phyloP scores from a whole-genome alignment of 1,284 basidiomycete species.

The Stygiomarasmius scandens region DNA sequence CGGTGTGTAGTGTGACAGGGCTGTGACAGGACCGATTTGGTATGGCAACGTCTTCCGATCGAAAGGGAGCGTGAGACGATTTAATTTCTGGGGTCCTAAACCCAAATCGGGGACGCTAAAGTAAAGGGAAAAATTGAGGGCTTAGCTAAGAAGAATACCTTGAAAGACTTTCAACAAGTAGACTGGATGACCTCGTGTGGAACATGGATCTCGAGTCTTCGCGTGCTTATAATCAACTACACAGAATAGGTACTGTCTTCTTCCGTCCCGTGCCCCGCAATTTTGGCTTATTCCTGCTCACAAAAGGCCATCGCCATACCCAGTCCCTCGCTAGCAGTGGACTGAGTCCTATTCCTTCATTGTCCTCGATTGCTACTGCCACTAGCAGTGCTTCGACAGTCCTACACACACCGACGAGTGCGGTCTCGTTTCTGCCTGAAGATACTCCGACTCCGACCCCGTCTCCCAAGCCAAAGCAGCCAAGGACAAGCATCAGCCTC shows the following conservation, averaged over 20 bases:
- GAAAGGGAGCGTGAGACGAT: not conserved
- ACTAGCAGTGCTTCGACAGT: not conserved
- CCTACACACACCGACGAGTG: not conserved
- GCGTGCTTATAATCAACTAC: not conserved
- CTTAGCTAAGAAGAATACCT: no score
- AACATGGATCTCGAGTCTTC: not conserved
- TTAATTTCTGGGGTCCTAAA: not conserved
- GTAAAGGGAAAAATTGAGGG: no score
- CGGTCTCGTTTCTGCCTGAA: not conserved
- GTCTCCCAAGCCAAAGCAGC: conserved; percentile 5
- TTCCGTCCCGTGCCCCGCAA: not conserved
- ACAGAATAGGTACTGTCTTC: not conserved
- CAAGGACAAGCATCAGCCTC: not conserved
- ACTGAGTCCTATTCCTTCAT: not conserved
- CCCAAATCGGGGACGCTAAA: not conserved
- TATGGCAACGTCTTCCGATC: not conserved
- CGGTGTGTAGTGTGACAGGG: not conserved
- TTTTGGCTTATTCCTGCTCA: not conserved
- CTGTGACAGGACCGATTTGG: not conserved
- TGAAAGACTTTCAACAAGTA: no score
- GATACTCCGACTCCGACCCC: conserved; percentile 8
- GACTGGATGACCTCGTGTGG: not conserved
- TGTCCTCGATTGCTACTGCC: not conserved
- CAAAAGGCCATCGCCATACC: not conserved
- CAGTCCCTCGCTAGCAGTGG: not conserved